Evolutionary conservation across 257 asterid genomes (phyloP).

Genomic region (Fraxinus quadrangulata): DNA sequence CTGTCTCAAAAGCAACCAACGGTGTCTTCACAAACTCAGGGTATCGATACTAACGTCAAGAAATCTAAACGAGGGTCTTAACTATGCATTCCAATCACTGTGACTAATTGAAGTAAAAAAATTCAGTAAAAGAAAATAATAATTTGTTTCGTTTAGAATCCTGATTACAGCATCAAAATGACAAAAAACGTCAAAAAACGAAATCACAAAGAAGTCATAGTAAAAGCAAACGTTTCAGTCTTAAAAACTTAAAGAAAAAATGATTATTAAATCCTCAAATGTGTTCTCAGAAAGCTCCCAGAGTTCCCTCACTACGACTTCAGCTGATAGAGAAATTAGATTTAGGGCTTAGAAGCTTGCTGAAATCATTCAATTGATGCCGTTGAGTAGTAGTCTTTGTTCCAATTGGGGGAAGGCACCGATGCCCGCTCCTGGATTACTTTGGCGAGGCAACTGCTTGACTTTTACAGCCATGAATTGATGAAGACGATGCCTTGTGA

Average conservation of each 20-base stretch:
- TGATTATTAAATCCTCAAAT: neutral
- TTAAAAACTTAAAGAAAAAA: neutral
- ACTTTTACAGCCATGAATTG: conserved; percentile 62
- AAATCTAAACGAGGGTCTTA: no score
- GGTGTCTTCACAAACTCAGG: no score
- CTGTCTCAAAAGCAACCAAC: no score
- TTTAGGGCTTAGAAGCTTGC: conserved; percentile 43
- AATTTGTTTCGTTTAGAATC: neutral
- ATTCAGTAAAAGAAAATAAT: neutral
- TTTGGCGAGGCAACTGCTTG: conserved; percentile 51
- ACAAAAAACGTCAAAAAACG: neutral
- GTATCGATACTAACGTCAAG: no score
- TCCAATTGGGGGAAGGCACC: conserved; percentile 60
- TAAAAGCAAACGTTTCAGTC: neutral
- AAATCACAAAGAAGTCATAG: neutral
- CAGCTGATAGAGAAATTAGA: conserved; percentile 54
- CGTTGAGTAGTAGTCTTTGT: conserved; percentile 42
- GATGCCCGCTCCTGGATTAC: conserved; percentile 48
- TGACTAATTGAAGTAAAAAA: neutral
- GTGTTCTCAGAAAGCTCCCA: conserved; percentile 53
- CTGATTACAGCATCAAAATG: neutral
- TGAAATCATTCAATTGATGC: conserved; percentile 38
- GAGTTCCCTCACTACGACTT: conserved; percentile 83
- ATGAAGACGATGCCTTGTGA: conserved; percentile 55
- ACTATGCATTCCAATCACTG: neutral